A percentile compares a stretch with the other conserved stretches of the same genome.
These are phyloP conservation scores for Tillandsia fasciculata DNA, from an alignment of 176 grass and related monocot genomes.

Conservation along the genomic window DNA sequence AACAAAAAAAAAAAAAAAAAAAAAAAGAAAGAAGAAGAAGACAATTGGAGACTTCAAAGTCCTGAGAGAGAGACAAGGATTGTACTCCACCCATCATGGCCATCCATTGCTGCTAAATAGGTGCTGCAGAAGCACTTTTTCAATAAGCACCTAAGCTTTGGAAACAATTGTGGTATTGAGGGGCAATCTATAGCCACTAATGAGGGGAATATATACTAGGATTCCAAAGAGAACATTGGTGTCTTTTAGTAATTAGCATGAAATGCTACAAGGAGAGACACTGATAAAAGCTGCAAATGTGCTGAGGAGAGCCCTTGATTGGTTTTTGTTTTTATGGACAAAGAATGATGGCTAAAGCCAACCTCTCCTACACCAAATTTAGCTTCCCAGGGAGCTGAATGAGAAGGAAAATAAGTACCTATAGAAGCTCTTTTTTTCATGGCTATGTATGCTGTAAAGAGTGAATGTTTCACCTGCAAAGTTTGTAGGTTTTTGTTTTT, in stretches of 20 bases:
- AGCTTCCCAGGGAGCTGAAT: neutral
- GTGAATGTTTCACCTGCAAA: conserved; percentile 13
- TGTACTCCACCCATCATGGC: conserved; percentile 31
- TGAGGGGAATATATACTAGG: conserved; percentile 4
- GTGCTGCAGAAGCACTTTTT: conserved; percentile 25
- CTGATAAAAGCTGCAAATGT: conserved; percentile 28
- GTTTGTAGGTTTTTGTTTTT: conserved; percentile 20
- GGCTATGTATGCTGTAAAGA: conserved; percentile 33
- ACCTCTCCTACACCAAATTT: conserved; percentile 21
- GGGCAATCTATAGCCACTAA: neutral
- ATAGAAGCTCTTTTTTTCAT: conserved; percentile 14
- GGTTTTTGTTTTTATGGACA: conserved; percentile 49
- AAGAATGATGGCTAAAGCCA: conserved; percentile 37
- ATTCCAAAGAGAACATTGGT: conserved; percentile 4
- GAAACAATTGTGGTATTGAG: conserved; percentile 33
- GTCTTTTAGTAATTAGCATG: neutral
- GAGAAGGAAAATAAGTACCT: neutral
- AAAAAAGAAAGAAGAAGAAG: neutral
- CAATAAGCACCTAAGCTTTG: conserved; percentile 15
- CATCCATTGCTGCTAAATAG: conserved; percentile 17
- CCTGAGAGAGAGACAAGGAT: conserved; percentile 13
- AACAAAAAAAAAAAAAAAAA: too few relatives aligned
- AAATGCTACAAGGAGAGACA: conserved; percentile 11
- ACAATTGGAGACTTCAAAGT: neutral
- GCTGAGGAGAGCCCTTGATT: conserved; percentile 23